Percentiles rank a stretch among this genome's conserved stretches.
Evolutionary conservation across 73 alveolate genomes (phyloP).

Genomic region (Tetrahymena thermophila): DNA sequence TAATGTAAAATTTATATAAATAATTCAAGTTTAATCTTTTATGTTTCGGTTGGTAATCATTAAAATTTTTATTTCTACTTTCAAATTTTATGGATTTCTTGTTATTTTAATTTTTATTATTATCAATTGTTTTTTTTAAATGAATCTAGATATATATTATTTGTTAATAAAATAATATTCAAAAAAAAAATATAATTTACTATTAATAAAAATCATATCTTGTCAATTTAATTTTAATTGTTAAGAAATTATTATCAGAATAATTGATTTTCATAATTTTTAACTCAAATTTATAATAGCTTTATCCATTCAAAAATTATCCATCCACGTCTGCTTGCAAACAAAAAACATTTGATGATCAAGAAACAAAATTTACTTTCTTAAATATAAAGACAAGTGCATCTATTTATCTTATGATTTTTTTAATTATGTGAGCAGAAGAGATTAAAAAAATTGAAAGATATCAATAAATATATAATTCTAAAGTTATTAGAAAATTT

Average conservation of each 20-base stretch:
- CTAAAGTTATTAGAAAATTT: not conserved
- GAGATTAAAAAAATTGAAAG: not conserved
- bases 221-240: too few species aligned
- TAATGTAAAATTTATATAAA: too few species aligned
- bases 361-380: too few species aligned
- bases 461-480: not conserved
- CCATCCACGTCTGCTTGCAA: not conserved
- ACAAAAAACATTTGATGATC: not conserved
- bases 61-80: not conserved
- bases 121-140: too few species aligned
- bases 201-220: too few species aligned
- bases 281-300: not conserved
- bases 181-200: too few species aligned
- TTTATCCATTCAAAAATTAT: too few species aligned
- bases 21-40: too few species aligned
- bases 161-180: too few species aligned
- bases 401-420: not conserved
- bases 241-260: not conserved
- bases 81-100: not conserved
- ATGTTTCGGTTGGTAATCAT: not conserved
- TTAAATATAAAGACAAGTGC: not conserved
- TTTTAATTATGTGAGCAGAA: not conserved
- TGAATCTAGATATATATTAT: too few species aligned
- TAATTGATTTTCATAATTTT: too few species aligned
- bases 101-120: too few species aligned